Percentiles rank a stretch among this genome's conserved stretches.
phyloP scores from a whole-genome alignment of 2,329 filamentous ascomycete species.

The Albifimbria verrucaria region DNA sequence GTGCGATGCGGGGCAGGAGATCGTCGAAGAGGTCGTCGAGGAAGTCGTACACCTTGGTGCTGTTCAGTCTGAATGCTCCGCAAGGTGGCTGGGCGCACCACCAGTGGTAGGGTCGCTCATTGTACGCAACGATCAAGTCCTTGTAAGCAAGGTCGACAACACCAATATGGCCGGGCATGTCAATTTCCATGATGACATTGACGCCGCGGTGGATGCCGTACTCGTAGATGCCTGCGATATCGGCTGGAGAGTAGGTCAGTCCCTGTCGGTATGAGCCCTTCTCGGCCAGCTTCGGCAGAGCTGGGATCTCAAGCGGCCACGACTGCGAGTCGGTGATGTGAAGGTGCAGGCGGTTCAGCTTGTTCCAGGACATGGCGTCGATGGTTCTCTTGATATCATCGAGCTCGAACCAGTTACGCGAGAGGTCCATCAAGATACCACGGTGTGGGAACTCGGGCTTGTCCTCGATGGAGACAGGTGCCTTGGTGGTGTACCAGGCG shows the following conservation, averaged over 20 bases:
- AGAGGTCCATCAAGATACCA: slow-evolving; percentile 75
- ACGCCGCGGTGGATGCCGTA: slow-evolving; percentile 63
- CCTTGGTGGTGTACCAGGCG: slow-evolving; percentile 64
- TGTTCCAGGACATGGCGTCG: slow-evolving; percentile 73
- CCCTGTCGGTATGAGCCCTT: slow-evolving; percentile 71
- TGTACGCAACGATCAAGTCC: slow-evolving; percentile 52
- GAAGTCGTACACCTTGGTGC: slow-evolving; percentile 65
- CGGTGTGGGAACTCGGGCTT: slow-evolving; percentile 72
- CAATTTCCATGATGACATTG: slow-evolving; percentile 59
- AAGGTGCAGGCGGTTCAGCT: slow-evolving; percentile 78
- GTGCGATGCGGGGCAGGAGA: slow-evolving; percentile 66
- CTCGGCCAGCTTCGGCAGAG: slow-evolving; percentile 64
- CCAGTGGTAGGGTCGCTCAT: slow-evolving; percentile 52
- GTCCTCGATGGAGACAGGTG: slow-evolving; percentile 71
- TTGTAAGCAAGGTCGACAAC: slow-evolving; percentile 51
- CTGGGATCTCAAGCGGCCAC: slow-evolving; percentile 78
- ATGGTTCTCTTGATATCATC: slow-evolving; percentile 70
- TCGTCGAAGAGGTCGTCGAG: slow-evolving; percentile 72
- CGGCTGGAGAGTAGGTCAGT: slow-evolving; percentile 63
- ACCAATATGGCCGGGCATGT: slow-evolving; percentile 59
- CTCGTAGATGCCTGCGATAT: slow-evolving; percentile 64
- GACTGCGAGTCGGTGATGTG: slow-evolving; percentile 82
- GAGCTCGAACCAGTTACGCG: slow-evolving; percentile 68
- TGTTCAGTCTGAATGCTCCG: slow-evolving; percentile 74
- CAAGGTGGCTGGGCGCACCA: slow-evolving; percentile 64